Base-by-base conservation (phyloP, 345 rosid genomes). In the Anastatica hierochuntica region DNA sequence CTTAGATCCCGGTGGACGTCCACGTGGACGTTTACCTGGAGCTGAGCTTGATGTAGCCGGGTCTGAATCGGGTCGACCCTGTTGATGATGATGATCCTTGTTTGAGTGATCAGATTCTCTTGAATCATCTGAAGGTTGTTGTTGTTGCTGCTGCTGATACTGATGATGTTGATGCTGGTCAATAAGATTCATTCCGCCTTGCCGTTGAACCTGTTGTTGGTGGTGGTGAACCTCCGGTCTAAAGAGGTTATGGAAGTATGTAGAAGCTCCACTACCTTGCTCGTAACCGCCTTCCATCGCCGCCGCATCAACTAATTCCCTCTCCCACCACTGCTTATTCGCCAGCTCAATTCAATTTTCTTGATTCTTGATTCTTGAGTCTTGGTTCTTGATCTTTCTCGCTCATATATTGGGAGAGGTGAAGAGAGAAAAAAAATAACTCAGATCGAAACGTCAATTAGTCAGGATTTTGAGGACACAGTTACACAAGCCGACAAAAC, bases 1-100 rank as follows among this genome's bases (percentile, higher is more conserved):
- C 73, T 79, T 84, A 41, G 94, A 84, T 35, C 94, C 94, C 0
- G 94, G 57, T 13, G 94, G 94, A 21, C 95, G 82, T 30, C 95
- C 95, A 23, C 95, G 77, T 9, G 87, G 95, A 15, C 95, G 84
- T 54, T 82, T 84, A 8, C 53, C 66, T 6, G 56, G 27, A 21
- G 64, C 34, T 48, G 74, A 63, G 41, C 67, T 42, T 56, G 50
- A 69, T 43, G 77, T 74, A 43, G 56, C 60, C 18, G 53, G 67
- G 45, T 71, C 71, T 10, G 72, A 56, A 43, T 71, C 72, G 15
- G 64, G 68, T 44, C 51, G 57, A 40, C 56, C 45, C 42, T 8
- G 42, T 8, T 64, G 66, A 40, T 20, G 69, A 41, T 64, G 66
- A 40, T 20, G 69, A 41, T 56, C 65, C 21, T 56, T 56, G 44